Evolutionary conservation across 129 eudicot genomes (phyloP), one percentile per base, ranked within the genome.

Genomic region (Sambucus nigra): DNA sequence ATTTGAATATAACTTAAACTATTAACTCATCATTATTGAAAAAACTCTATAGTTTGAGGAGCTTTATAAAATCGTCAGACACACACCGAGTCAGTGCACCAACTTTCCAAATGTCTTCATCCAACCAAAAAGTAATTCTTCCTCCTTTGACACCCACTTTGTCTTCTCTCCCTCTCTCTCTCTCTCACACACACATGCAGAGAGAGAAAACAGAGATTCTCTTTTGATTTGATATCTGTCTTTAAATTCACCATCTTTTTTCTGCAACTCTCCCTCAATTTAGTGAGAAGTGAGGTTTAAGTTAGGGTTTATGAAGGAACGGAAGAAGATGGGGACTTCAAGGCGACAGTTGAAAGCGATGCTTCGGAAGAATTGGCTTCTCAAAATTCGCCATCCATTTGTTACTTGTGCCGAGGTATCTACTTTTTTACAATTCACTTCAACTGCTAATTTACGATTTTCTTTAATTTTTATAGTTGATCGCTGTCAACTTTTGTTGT

Each of bases 301-400:
- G 27, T 44, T 57, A 53, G 49, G 73, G 65, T 40, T 73, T 53
- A 60, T 69, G 69, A 74, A 77, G 72, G 72, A 47, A 42, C 59
- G 66, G 28, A 29, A 48, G 41, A 39, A 50, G 17, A 75, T 62
- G 81, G 68, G 82, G 69, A 63, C 63, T 65, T 82, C 94, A 38
- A 25, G 68, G 60, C 76, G 84, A 13, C 99, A 91, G 72, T 61
- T 91, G 59, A 91, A 86, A 64, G 89, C 89, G 19, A 91, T 91
- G 95, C 94, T 91, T 20, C 81, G 94, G 41, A 91, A 91, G 79
- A 91, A 91, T 51, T 91, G 94, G 82, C 95, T 91, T 50, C 82
- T 91, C 64, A 91, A 91, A 64, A 69, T 86, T 57, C 95, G 99
- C 21, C 95, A 86, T 53, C 99, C 99, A 39, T 91, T 71, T 47